Conservation (phyloP, 495 filamentous ascomycete species). For the Daldinia loculata region DNA sequence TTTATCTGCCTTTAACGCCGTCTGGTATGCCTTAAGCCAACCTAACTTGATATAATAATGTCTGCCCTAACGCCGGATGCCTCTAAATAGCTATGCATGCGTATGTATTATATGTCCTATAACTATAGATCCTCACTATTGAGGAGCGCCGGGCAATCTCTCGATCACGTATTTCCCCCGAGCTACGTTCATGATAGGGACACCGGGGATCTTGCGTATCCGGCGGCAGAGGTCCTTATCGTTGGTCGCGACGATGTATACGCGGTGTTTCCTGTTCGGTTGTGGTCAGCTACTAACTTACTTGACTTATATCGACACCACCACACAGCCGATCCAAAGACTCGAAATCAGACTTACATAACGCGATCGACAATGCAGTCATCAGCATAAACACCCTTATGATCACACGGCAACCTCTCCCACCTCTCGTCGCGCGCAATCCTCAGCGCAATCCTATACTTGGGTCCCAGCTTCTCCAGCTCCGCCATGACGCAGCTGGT, state of each 20-base stretch:
- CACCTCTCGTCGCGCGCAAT: conserved; percentile 94
- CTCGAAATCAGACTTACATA: conserved; percentile 46
- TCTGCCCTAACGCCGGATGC: conserved; percentile 26
- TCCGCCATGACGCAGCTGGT: conserved; percentile 80
- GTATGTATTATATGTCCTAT: not conserved
- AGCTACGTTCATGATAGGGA: conserved; percentile 71
- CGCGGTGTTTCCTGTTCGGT: conserved; percentile 59
- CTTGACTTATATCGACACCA: too few relatives aligned
- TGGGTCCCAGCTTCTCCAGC: conserved; percentile 88
- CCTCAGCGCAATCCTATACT: conserved; percentile 87
- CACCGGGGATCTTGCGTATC: conserved; percentile 80
- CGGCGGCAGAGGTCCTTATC: conserved; percentile 83
- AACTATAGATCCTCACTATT: conserved; percentile 11
- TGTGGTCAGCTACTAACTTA: conserved; percentile 48
- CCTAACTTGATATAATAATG: not conserved
- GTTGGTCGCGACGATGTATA: conserved; percentile 92
- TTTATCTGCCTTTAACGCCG: conserved; percentile 18
- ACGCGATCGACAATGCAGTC: conserved; percentile 93
- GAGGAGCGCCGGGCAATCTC: conserved; percentile 80
- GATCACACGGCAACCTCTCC: conserved; percentile 83
- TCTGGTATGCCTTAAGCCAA: conserved; percentile 21
- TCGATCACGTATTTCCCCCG: conserved; percentile 93
- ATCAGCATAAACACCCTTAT: conserved; percentile 93
- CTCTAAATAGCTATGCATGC: not conserved
- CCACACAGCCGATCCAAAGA: not conserved